Percentiles rank a stretch among this genome's conserved stretches.
Conservation (phyloP, 1,139 yeast species). For the Hemisphaericaspora xylanilytica region DNA sequence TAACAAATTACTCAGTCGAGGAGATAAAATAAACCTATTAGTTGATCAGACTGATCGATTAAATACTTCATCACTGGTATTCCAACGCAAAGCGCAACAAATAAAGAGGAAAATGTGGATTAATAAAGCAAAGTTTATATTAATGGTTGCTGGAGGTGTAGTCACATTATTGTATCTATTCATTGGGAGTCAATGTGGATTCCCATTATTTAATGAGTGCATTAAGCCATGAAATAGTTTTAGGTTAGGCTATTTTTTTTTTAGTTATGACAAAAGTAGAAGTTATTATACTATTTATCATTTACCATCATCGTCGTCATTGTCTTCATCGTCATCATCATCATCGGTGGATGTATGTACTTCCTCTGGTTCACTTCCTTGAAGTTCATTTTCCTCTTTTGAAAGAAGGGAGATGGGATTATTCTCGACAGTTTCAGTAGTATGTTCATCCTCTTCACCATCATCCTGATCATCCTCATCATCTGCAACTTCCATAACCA, state of each 20-base stretch:
- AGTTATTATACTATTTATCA: neutral
- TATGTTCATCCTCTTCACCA: conserved; percentile 16
- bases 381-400: conserved; percentile 26
- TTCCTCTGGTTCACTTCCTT: conserved; percentile 11
- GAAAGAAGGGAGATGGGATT: conserved; percentile 25
- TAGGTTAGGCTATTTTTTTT: too few species aligned
- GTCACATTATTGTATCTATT: conserved; percentile 38
- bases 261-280: neutral
- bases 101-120: conserved; percentile 71
- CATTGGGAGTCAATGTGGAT: conserved; percentile 52
- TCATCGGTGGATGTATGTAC: conserved; percentile 9
- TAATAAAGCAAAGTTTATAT: conserved; percentile 47
- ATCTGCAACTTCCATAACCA: conserved; percentile 16
- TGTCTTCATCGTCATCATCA: conserved; percentile 12
- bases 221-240: conserved; percentile 6
- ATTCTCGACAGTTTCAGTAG: conserved; percentile 16
- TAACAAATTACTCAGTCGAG: conserved; percentile 69
- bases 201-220: conserved; percentile 40
- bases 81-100: conserved; percentile 67
- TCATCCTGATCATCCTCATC: conserved; percentile 21
- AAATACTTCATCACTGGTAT: conserved; percentile 66
- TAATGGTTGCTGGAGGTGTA: conserved; percentile 27
- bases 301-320: conserved; percentile 8
- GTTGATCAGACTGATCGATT: conserved; percentile 81
- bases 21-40: conserved; percentile 70